Base-by-base conservation (phyloP, 2,329 filamentous ascomycete species). In the Trichoderma citrinoviride region DNA sequence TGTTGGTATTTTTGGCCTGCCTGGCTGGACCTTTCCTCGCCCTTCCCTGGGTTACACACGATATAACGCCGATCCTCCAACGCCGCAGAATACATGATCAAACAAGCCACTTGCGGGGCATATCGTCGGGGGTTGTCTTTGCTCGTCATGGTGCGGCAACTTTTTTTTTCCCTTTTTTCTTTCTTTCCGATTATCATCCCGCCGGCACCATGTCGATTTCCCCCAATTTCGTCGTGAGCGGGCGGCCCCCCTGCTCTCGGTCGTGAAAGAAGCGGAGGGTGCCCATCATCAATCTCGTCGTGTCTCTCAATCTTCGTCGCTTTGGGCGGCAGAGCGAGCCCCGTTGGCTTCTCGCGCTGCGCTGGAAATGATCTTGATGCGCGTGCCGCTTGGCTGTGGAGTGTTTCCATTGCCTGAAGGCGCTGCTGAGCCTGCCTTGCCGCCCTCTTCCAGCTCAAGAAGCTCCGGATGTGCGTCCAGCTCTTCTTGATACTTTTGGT, bases 331-430 rank as follows among this genome's bases (percentile, higher is more conserved):
- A 56, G 77, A 76, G 67, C 75, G 79, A 23, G 72, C 73, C 19
- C 78, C 78, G 53, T 79, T 80, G 27, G 72, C 70, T 61, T 78
- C 77, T 60, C 74, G 76, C 8, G 75, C 71, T 50, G 75, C 70
- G 66, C 74, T 80, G 44, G 78, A 79, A 52, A 82, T 90, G 67
- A 94, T 81, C 80, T 90, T 93, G 77, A 94, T 93, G 64, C 89
- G 82, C 4, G 85, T 87, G 15, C 82, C 77, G 68, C 80, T 83
- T 41, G 87, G 84, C 71, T 89, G 82, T 25, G 91, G 90, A 27
- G 90, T 93, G 57, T 85, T 83, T 19, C 82, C 82, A 66, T 79
- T 85, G 6, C 85, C 83, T 14, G 83, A 84, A n/a, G 85, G 83
- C 33, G 84, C 80, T 41, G 71, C 72, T 23, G 77, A 78, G 58